Conservation (phyloP, 163 green algal genomes). For the Chlamydomonas reinhardtii region DNA sequence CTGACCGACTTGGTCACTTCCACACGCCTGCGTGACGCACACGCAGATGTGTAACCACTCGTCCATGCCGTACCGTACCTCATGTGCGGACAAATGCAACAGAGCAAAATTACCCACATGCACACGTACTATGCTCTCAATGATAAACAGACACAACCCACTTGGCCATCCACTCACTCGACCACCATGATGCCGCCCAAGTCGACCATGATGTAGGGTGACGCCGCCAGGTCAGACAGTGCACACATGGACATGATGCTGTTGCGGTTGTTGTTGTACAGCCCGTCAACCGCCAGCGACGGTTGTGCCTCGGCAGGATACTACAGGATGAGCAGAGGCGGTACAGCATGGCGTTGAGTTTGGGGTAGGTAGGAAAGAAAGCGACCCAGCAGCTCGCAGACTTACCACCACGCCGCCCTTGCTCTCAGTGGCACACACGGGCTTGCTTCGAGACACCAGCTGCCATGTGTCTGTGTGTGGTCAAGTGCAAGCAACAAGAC, state of each 20-base stretch:
- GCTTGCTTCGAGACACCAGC: constrained; percentile 23
- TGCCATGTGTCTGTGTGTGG: background rate
- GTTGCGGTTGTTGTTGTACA: constrained; percentile 43
- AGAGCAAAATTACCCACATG: too few relatives aligned
- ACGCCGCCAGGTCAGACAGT: background rate
- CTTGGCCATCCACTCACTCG: background rate
- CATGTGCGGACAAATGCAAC: background rate
- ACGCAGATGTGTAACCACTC: too few relatives aligned
- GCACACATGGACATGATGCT: background rate
- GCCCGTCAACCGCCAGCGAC: constrained; percentile 38
- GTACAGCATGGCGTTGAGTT: too few relatives aligned
- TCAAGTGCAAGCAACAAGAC: too few relatives aligned
- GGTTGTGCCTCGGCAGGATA: background rate
- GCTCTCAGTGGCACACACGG: background rate
- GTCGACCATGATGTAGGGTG: constrained; percentile 22
- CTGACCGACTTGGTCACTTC: constrained; percentile 32
- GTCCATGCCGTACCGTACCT: too few relatives aligned
- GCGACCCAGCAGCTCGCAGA: background rate
- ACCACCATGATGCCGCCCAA: background rate
- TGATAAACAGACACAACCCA: too few relatives aligned
- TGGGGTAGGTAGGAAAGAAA: too few relatives aligned
- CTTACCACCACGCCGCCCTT: too few relatives aligned
- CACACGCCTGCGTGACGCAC: constrained; percentile 20
- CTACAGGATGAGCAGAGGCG: background rate
- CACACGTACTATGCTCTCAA: too few relatives aligned